phyloP scores from a whole-genome alignment of 140 eudicot genomes.

The Erigeron philadelphicus region DNA sequence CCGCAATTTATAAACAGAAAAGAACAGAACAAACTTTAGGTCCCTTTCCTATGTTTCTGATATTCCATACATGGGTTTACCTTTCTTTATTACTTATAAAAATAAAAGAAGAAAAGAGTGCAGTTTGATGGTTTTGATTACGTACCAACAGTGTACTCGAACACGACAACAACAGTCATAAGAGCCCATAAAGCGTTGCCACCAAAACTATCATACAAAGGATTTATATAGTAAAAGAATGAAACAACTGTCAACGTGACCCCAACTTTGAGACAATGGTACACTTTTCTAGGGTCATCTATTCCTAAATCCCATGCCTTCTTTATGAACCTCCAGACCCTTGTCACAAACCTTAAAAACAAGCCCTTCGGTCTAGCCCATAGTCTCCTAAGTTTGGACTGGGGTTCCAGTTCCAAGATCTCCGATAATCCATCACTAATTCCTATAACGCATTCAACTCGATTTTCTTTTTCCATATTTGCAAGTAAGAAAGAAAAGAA shows the following conservation, averaged over 20 bases:
- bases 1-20: not conserved
- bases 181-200: constrained; percentile 56
- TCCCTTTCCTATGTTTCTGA: not conserved
- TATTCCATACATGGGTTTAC: not conserved
- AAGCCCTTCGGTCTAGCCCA: constrained; percentile 21
- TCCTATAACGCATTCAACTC: constrained; percentile 37
- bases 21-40: not conserved
- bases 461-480: constrained; percentile 19
- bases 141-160: constrained; percentile 51
- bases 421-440: constrained; percentile 18
- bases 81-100: not conserved
- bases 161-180: constrained; percentile 56
- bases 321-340: constrained; percentile 23
- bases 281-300: constrained; percentile 57
- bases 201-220: constrained; percentile 44
- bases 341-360: not conserved
- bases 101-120: not conserved
- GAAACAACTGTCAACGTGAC: constrained; percentile 45
- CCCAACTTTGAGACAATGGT: constrained; percentile 66
- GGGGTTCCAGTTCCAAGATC: not conserved
- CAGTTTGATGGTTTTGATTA: constrained; percentile 1
- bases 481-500: not conserved
- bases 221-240: constrained; percentile 46
- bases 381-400: constrained; percentile 12
- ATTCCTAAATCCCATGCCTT: constrained; percentile 58